Conservation (phyloP, 1,284 basidiomycete species). For the Ustanciosporium gigantosporum region DNA sequence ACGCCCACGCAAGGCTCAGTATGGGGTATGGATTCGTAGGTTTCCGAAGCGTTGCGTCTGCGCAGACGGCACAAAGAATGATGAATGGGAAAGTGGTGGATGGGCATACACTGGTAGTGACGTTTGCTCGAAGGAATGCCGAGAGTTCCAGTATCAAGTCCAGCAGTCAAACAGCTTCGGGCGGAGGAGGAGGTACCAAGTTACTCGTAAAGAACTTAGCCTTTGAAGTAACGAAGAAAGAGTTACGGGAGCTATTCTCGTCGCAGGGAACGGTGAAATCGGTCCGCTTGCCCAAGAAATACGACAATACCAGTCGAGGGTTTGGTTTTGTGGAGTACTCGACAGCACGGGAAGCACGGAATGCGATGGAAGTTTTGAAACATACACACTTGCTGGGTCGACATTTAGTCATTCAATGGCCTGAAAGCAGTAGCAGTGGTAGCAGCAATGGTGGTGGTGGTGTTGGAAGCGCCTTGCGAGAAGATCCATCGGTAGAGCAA, state of each 20-base stretch:
- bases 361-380: constrained; percentile 65
- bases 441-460: constrained; percentile 4
- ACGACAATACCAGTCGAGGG: constrained; percentile 70
- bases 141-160: too few species aligned
- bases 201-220: constrained; percentile 95
- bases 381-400: constrained; percentile 95
- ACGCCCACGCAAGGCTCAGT: constrained; percentile 66
- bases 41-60: constrained; percentile 76
- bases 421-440: constrained; percentile 71
- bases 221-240: constrained; percentile 92
- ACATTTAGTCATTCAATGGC: constrained; percentile 93
- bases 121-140: constrained; percentile 81
- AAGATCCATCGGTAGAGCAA: constrained; percentile 39
- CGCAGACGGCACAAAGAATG: constrained; percentile 75
- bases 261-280: constrained; percentile 77
- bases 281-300: constrained; percentile 70
- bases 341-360: constrained; percentile 50
- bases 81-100: constrained; percentile 84
- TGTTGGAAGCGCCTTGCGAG: too few species aligned
- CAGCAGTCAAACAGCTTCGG: constrained; percentile 65
- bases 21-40: constrained; percentile 98
- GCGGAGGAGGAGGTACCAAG: constrained; percentile 66
- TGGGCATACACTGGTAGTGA: constrained; percentile 80
- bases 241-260: constrained; percentile 75
- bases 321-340: constrained; percentile 86